phyloP scores from a whole-genome alignment of 129 eudicot species.

The Helichrysum umbraculigerum region DNA sequence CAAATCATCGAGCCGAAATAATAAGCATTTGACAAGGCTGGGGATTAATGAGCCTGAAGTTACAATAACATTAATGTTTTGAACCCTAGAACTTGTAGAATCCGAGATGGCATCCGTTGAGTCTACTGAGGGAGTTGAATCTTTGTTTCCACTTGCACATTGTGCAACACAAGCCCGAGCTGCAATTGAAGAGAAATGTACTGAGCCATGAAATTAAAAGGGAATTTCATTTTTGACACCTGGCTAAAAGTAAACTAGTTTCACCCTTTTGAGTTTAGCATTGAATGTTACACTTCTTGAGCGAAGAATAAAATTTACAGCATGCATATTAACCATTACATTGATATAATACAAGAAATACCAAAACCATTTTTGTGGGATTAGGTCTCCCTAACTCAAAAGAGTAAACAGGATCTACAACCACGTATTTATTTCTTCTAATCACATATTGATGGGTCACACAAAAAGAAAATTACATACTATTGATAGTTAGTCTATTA shows the following conservation, averaged over 20 bases:
- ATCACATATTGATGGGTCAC: neutral
- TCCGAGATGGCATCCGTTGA: conserved; percentile 22
- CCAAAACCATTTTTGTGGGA: too few relatives aligned
- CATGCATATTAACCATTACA: conserved; percentile 2
- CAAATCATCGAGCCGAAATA: conserved; percentile 76
- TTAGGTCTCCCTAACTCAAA: too few relatives aligned
- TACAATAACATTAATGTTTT: conserved; percentile 71
- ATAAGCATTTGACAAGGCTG: conserved; percentile 90
- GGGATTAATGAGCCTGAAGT: conserved; percentile 92
- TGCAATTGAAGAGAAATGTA: conserved; percentile 37
- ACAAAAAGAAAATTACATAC: neutral
- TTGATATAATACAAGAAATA: too few relatives aligned
- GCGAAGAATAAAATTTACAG: neutral
- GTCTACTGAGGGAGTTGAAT: conserved; percentile 13
- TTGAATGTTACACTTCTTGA: neutral
- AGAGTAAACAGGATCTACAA: too few relatives aligned
- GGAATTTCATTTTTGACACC: neutral
- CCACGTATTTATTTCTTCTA: neutral
- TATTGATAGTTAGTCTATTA: neutral
- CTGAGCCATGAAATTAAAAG: neutral
- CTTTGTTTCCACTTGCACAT: conserved; percentile 55
- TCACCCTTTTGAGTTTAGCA: neutral
- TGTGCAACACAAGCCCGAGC: conserved; percentile 79
- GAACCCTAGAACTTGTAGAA: conserved; percentile 34
- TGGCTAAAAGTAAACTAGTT: conserved; percentile 1